Conservation (phyloP, 2,329 filamentous ascomycete genomes). For the Trichoderma atroviride region DNA sequence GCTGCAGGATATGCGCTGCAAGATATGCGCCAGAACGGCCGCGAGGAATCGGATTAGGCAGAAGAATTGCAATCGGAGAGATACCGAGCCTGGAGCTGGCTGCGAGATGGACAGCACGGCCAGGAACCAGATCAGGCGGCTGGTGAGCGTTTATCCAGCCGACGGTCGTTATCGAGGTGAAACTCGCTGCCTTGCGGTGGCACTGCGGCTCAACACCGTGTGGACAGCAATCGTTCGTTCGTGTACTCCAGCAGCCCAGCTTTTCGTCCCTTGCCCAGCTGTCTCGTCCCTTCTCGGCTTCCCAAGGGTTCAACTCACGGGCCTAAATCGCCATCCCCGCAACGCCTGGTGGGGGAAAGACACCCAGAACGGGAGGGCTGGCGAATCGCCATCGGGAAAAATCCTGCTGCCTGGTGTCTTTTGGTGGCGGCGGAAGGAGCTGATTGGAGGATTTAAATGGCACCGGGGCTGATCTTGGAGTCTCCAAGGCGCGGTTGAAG, state of each 20-base stretch:
- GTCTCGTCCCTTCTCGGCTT: background rate
- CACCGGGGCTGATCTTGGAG: constrained; percentile 16
- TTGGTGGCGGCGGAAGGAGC: constrained; percentile 4
- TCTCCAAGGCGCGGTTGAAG: background rate
- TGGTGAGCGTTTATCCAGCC: constrained; percentile 5
- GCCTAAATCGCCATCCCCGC: constrained; percentile 10
- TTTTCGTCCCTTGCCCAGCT: background rate
- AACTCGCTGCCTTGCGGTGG: constrained; percentile 25
- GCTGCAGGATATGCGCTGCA: background rate
- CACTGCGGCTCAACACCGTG: constrained; percentile 1
- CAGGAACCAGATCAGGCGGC: background rate
- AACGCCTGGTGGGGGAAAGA: constrained; percentile 1
- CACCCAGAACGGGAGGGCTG: background rate
- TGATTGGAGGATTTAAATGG: constrained; percentile 23
- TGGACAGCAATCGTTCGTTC: background rate
- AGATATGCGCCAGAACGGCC: background rate
- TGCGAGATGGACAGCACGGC: background rate
- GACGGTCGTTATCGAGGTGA: constrained; percentile 14
- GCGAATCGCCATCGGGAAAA: constrained; percentile 18
- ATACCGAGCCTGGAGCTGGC: background rate
- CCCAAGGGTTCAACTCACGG: background rate
- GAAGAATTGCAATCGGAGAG: background rate
- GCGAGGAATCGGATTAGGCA: background rate
- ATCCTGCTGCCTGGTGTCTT: constrained; percentile 28
- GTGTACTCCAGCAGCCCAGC: background rate